Evolutionary conservation across 371 early-diverging fungal genomes (phyloP).

Genomic region (Phascolomyces articulosus): DNA sequence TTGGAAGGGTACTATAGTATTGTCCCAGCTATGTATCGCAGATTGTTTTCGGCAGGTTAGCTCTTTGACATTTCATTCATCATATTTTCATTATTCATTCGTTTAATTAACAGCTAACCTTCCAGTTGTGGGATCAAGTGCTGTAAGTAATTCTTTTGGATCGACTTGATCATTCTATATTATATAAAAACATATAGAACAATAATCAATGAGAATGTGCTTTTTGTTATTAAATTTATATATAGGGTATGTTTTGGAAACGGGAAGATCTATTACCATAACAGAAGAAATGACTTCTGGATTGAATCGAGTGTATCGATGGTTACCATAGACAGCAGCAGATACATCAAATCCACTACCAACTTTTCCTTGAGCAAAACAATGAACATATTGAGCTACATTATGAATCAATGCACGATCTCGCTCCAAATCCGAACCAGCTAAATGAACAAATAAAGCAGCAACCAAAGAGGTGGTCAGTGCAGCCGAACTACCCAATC

Average conservation of each 20-base stretch:
- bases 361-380: conserved; percentile 96
- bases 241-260: background rate
- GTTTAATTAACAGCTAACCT: conserved; percentile 17
- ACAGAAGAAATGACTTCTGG: conserved; percentile 69
- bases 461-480: conserved; percentile 88
- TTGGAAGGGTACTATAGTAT: conserved; percentile 58
- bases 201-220: too few species aligned
- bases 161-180: conserved; percentile 33
- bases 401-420: conserved; percentile 72
- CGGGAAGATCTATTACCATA: conserved; percentile 44
- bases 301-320: conserved; percentile 83
- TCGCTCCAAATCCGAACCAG: conserved; percentile 29
- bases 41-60: background rate
- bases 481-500: conserved; percentile 94
- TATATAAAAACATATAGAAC: background rate
- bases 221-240: too few species aligned
- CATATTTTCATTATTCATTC: background rate
- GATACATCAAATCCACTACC: conserved; percentile 97
- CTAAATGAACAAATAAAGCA: conserved; percentile 75
- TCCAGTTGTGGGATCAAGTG: conserved; percentile 28
- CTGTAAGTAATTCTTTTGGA: conserved; percentile 21
- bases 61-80: background rate
- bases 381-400: conserved; percentile 90
- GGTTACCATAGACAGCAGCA: conserved; percentile 89
- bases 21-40: conserved; percentile 70